Evolutionary conservation across 2,329 filamentous ascomycete genomes (phyloP), one percentile per base, ranked within the genome.

Genomic region (Pezicula neosporulosa): DNA sequence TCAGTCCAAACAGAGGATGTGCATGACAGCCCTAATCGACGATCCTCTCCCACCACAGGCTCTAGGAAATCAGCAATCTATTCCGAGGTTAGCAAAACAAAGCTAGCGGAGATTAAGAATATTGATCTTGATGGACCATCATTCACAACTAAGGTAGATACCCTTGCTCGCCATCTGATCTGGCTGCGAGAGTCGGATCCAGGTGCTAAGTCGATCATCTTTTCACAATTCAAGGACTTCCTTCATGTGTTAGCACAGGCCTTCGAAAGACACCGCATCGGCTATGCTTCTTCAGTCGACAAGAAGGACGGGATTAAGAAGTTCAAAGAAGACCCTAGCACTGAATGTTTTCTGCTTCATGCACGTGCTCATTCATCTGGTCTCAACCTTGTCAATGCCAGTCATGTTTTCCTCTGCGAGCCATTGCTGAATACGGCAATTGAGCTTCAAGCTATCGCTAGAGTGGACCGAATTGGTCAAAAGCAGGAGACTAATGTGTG

Each of bases 381-480:
- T 0, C 76, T 99, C 28, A 97, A 96, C 55, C 80, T 99, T 0
- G 87, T 96, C 58, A 93, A 95, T 62, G 94, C 93, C 4, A 96
- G 85, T 44, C 91, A 97, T 65, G 91, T 97, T 1, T 95, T 97
- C 64, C 79, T 99, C 4, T 96, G 91, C 67, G 94, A 99, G 66
- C 94, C 94, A 2, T 75, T 97, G 3, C 83, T 97, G 60, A 96
- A 97, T 65, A 93, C 93, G 0, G 91, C 92, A 0, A 83, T 99
- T 15, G 94, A 97, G 69, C 77, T 97, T 9, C 94, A 99, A 68
- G 93, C 92, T 13, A 96, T 97, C 63, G 92, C 93, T 1, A 87
- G 94, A 50, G 92, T 99, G 1, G 91, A 99, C 66, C 84, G 94
- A 35, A 99, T 99, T 56, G 94, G 94, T 0, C 94, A 97, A 69